A percentile compares a stretch with the other conserved stretches of the same genome.
phyloP scores from a whole-genome alignment of 2,329 filamentous ascomycete genomes.

The Cladorrhinum sp. region DNA sequence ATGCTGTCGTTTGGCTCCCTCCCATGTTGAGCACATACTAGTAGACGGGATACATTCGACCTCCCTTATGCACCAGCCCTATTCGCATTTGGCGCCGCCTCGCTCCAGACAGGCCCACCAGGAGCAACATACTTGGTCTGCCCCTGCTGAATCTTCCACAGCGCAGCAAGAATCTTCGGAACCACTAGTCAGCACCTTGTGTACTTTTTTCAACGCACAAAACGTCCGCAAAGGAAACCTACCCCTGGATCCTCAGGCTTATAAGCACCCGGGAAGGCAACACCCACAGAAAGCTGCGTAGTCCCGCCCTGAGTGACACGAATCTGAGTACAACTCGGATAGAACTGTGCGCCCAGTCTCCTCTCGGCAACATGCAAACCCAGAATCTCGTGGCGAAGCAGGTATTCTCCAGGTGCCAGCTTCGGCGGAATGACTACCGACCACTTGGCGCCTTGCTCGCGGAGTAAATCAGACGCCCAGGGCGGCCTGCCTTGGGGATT shows the following conservation, averaged over 20 bases:
- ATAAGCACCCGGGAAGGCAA: slow-evolving; percentile 23
- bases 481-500: slow-evolving; percentile 29
- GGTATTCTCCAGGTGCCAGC: slow-evolving; percentile 36
- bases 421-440: slow-evolving; percentile 32
- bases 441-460: slow-evolving; percentile 34
- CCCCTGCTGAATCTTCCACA: slow-evolving; percentile 22
- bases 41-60: neutral
- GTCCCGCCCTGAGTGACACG: slow-evolving; percentile 19
- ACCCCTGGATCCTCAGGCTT: slow-evolving; percentile 20
- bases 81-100: slow-evolving; percentile 23
- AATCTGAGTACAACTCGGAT: slow-evolving; percentile 39
- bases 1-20: neutral
- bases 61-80: slow-evolving; percentile 9
- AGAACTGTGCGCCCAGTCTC: slow-evolving; percentile 41
- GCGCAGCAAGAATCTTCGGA: slow-evolving; percentile 16
- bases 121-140: slow-evolving; percentile 18
- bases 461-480: slow-evolving; percentile 36
- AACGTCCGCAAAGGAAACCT: slow-evolving; percentile 1
- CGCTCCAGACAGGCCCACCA: slow-evolving; percentile 22
- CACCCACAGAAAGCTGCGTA: slow-evolving; percentile 15
- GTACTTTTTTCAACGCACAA: too few relatives aligned
- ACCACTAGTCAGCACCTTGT: too few relatives aligned
- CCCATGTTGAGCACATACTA: too few relatives aligned
- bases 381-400: slow-evolving; percentile 46
- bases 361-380: slow-evolving; percentile 36